Evolutionary conservation across 2,329 filamentous ascomycete genomes (phyloP).

Genomic region (Ambrosiella beaveri): DNA sequence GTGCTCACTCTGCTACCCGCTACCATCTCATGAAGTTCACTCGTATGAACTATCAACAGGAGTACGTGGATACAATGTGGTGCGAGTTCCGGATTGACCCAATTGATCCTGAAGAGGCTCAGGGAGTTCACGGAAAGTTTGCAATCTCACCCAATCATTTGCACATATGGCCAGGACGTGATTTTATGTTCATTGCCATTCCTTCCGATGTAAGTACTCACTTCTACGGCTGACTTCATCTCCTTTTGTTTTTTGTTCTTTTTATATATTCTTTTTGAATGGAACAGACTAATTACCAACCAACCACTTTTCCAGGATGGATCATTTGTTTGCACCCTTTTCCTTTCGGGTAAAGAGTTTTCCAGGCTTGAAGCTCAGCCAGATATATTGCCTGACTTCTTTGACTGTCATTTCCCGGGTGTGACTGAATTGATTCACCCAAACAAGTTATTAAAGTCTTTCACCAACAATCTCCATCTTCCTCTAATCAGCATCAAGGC

Average conservation of each 20-base stretch:
- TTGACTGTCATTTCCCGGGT: constrained; percentile 71
- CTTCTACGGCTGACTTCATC: not conserved
- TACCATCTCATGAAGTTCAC: constrained; percentile 94
- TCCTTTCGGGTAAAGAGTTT: constrained; percentile 60
- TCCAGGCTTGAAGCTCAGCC: constrained; percentile 46
- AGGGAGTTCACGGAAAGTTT: constrained; percentile 31
- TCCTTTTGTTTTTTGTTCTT: not conserved
- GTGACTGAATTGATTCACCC: constrained; percentile 56
- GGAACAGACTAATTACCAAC: not conserved
- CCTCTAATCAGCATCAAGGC: constrained; percentile 91
- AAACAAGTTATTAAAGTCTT: constrained; percentile 53
- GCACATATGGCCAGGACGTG: constrained; percentile 89
- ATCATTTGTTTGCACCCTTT: constrained; percentile 88
- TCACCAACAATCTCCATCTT: constrained; percentile 68
- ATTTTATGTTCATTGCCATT: constrained; percentile 98
- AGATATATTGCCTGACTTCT: constrained; percentile 49
- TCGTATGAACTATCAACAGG: constrained; percentile 77
- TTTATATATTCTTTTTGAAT: not conserved
- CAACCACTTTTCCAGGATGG: constrained; percentile 40
- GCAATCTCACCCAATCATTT: constrained; percentile 80
- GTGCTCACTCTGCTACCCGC: constrained; percentile 77
- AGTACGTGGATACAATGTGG: constrained; percentile 94
- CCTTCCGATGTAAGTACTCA: constrained; percentile 41
- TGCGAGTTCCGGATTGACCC: constrained; percentile 79
- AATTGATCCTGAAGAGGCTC: constrained; percentile 24